Evolutionary conservation across 345 rosid species (phyloP).

Genomic region (Euphorbia pulcherrima): DNA sequence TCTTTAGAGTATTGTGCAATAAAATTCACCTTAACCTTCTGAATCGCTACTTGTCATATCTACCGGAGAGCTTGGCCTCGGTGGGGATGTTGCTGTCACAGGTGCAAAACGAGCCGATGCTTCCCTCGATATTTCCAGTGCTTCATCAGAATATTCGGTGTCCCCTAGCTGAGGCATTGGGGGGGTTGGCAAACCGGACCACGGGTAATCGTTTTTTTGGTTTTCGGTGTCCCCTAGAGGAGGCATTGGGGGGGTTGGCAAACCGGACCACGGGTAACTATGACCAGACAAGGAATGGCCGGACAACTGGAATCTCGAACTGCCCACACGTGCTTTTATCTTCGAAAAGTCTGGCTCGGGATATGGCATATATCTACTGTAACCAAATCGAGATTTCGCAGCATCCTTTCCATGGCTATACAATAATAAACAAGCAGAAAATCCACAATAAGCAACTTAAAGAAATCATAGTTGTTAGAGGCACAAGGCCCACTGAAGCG

Average conservation of each 20-base stretch:
- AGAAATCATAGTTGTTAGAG: no score
- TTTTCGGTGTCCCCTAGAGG: slow-evolving; percentile 27
- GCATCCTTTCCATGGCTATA: slow-evolving; percentile 41
- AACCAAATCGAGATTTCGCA: slow-evolving; percentile 28
- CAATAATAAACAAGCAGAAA: slow-evolving; percentile 7
- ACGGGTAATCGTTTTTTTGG: slow-evolving; percentile 29
- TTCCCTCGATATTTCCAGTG: slow-evolving; percentile 47
- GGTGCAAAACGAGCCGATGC: slow-evolving; percentile 30
- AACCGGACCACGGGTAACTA: slow-evolving; percentile 35
- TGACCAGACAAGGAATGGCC: slow-evolving; percentile 22
- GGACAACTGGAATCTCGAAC: slow-evolving; percentile 24
- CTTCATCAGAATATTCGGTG: slow-evolving; percentile 32
- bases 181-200: no score
- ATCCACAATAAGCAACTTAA: slow-evolving; percentile 6
- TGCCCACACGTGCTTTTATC: slow-evolving; percentile 25
- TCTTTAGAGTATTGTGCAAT: neutral
- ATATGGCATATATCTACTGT: slow-evolving; percentile 29
- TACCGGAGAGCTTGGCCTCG: slow-evolving; percentile 36
- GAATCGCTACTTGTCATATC: slow-evolving; percentile 47
- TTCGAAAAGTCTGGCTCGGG: slow-evolving; percentile 36
- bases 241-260: slow-evolving; percentile 38
- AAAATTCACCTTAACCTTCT: slow-evolving; percentile 36
- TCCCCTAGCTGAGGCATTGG: slow-evolving; percentile 22
- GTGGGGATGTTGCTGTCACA: slow-evolving; percentile 49
- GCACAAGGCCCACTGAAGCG: no score